Percentiles rank a stretch among this genome's conserved stretches.
phyloP scores from a whole-genome alignment of 768 basidiomycete species.

The Russula griseocarnosa region DNA sequence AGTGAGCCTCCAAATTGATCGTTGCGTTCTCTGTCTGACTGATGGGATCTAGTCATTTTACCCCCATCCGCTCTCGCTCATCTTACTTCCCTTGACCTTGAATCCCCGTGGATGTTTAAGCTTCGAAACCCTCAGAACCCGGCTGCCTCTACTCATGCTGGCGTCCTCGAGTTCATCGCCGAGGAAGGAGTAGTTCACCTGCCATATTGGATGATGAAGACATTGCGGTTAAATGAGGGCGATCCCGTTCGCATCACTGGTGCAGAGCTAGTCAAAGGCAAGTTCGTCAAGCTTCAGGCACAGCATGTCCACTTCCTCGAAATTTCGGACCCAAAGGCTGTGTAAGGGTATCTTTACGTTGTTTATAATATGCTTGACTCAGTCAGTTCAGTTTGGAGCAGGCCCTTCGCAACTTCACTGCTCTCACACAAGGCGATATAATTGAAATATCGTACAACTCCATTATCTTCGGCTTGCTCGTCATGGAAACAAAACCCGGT shows the following conservation, averaged over 20 bases:
- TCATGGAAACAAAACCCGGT: conserved; percentile 90
- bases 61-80: conserved; percentile 91
- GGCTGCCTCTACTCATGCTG: conserved; percentile 86
- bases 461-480: conserved; percentile 89
- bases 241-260: conserved; percentile 93
- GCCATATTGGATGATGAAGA: conserved; percentile 99
- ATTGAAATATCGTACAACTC: conserved; percentile 98
- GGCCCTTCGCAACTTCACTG: conserved; percentile 88
- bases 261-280: conserved; percentile 83
- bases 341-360: conserved; percentile 53
- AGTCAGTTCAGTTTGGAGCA: conserved; percentile 71
- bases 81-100: conserved; percentile 81
- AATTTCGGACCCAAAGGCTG: conserved; percentile 95
- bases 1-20: conserved; percentile 53
- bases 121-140: conserved; percentile 85
- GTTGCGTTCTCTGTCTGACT: conserved; percentile 21
- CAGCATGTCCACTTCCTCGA: conserved; percentile 94
- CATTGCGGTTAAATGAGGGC: conserved; percentile 86
- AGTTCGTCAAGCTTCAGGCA: conserved; percentile 94
- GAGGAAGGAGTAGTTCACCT: conserved; percentile 94
- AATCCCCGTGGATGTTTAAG: conserved; percentile 94
- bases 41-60: conserved; percentile 74
- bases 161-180: conserved; percentile 98
- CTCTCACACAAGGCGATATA: conserved; percentile 91
- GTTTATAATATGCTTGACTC: background rate